These are phyloP conservation scores for Dianthus caryophyllus DNA, from an alignment of 148 eudicot species.

Conservation along the genomic window DNA sequence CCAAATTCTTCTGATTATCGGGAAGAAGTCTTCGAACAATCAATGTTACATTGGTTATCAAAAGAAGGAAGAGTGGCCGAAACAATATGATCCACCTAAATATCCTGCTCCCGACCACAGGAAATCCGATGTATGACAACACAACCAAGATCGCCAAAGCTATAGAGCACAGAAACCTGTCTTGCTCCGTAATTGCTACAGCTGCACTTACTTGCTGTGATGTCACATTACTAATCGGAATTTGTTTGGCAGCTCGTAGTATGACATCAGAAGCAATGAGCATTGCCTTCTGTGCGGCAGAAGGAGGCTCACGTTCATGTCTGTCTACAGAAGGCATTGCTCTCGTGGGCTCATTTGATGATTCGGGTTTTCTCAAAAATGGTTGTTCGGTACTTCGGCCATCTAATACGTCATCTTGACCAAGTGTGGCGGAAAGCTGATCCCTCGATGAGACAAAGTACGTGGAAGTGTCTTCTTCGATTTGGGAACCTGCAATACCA, in stretches of 20 bases:
- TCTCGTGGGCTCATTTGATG: constrained; percentile 21
- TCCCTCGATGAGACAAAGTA: constrained; percentile 19
- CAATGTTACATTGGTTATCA: constrained; percentile 54
- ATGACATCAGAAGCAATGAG: constrained; percentile 20
- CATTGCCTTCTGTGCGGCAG: constrained; percentile 22
- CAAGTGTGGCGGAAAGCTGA: constrained; percentile 21
- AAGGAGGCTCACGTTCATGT: constrained; percentile 30
- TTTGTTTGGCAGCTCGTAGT: constrained; percentile 19
- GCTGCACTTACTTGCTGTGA: constrained; percentile 48
- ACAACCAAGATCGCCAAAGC: constrained; percentile 53
- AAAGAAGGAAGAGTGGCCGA: constrained; percentile 63
- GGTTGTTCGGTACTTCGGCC: constrained; percentile 27
- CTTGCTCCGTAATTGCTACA: constrained; percentile 48
- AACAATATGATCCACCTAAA: constrained; percentile 43
- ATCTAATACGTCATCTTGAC: constrained; percentile 19
- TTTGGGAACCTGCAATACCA: constrained; percentile 34
- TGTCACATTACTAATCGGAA: constrained; percentile 26
- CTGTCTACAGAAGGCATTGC: constrained; percentile 27
- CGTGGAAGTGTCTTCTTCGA: constrained; percentile 29
- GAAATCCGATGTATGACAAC: constrained; percentile 54
- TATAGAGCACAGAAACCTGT: constrained; percentile 46
- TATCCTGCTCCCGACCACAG: constrained; percentile 43
- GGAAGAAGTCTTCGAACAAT: constrained; percentile 41
- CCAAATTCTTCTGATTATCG: constrained; percentile 27
- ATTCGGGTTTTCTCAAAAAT: constrained; percentile 24